Base-by-base conservation (phyloP, 768 basidiomycete genomes). In the Phlegmacium glaucopus region DNA sequence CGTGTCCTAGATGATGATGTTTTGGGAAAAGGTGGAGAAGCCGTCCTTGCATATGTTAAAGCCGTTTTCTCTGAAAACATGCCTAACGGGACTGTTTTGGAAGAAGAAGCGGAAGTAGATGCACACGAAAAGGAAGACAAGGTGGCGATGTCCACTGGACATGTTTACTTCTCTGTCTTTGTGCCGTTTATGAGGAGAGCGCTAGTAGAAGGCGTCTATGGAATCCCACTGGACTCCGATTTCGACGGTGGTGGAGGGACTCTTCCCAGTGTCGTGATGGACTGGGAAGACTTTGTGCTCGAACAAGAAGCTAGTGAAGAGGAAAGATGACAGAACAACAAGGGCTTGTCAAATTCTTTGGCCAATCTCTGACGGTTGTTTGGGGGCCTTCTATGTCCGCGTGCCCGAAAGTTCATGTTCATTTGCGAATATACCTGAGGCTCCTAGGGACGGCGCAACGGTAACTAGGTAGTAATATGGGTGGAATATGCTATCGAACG, bases 131-230 rank as follows among this genome's bases (percentile, higher is more conserved):
- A 55, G 41, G 61, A 61, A 56, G 66, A 66, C 56, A 65, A 51
- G 27, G 65, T 80, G 4, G 63, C 70, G 36, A 59, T 63, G 35
- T 79, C 78, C 0, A 75, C 70, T 8, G 83, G 81, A 6, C 62
- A 72, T 38, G 81, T 80, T 17, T 91, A 82, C 52, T 75, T 79
- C 40, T 65, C 67, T 12, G 71, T 84, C 12, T 68, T 92, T 39
- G 76, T 84, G n/a, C 84, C 87, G 10, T 94, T 87, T 60, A 57
- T 88, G 54, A 67, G 76, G 57, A 72, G 82, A 16, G 91, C 85
- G 4, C 59, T 92, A 39, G 74, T 80, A 16, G 82, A 89, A 57
- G 90, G 90, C 2, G 83, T 92, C 18, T 93, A 87, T 68, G 79
- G 82, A 1, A 45, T 64, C 16, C 57, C 57, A 52, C 53, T 62